Percentiles rank a stretch among this genome's conserved stretches.
phyloP scores from a whole-genome alignment of 179 eudicot genomes.

The Camellia oleifera region DNA sequence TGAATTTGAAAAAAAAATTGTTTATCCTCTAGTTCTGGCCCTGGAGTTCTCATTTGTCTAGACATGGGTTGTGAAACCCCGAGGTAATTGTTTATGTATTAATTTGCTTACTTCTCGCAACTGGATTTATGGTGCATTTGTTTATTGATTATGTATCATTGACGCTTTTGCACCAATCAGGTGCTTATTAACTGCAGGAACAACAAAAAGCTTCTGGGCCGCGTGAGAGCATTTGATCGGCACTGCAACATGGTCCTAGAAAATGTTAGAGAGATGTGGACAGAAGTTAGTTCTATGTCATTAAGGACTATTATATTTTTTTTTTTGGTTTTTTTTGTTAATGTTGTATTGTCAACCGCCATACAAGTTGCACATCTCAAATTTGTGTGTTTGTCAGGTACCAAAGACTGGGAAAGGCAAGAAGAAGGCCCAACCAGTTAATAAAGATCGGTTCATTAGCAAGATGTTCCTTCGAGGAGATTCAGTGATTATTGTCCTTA shows the following conservation, averaged over 20 bases:
- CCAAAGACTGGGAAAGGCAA: constrained; percentile 92
- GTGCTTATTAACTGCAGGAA: constrained; percentile 92
- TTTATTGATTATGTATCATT: background rate
- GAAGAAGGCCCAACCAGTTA: constrained; percentile 84
- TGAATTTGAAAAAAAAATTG: background rate
- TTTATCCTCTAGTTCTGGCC: background rate
- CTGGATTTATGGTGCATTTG: background rate
- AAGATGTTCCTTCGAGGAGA: constrained; percentile 94
- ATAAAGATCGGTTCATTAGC: constrained; percentile 85
- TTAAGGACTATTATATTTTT: background rate
- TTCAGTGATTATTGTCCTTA: constrained; percentile 80
- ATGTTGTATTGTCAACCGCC: background rate
- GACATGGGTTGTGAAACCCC: background rate
- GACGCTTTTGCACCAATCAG: constrained; percentile 23
- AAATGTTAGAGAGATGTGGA: constrained; percentile 96
- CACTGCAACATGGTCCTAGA: constrained; percentile 98
- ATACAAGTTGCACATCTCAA: background rate
- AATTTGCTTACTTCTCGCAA: background rate
- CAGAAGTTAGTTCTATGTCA: constrained; percentile 56
- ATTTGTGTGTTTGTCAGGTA: constrained; percentile 35
- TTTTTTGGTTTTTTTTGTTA: too few species aligned
- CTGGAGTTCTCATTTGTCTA: background rate
- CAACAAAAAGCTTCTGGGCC: constrained; percentile 82
- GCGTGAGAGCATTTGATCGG: constrained; percentile 94
- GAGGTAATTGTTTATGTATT: background rate